Base-by-base conservation (phyloP, 345 rosid genomes). In the Xanthoceras sorbifolium region DNA sequence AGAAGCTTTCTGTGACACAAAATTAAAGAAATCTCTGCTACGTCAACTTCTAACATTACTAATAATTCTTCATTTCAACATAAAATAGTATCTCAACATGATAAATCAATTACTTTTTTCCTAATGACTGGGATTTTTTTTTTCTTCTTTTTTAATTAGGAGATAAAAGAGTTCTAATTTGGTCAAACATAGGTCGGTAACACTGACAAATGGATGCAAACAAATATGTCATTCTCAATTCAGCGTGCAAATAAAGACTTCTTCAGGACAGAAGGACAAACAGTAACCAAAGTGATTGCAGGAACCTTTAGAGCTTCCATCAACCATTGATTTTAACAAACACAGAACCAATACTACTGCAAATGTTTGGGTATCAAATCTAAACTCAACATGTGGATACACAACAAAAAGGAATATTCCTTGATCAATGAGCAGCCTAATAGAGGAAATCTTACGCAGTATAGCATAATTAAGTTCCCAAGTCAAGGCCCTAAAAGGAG, bases 171-270 rank as follows among this genome's bases (percentile, higher is more conserved):
- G 66, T 74, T 64, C 48, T 26, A 34, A 32, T 71, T 25, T 4
- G 81, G 70, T 75, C 79, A 72, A 77, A 77, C 65, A 55, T 64
- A 70, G 61, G 63, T 48, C 70, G 61, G 74, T 64, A 70, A 32
- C 67, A 46, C n/a, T n/a, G n/a, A n/a, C n/a, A 60, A 74, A 67
- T 20, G 54, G 26, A 76, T 26, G 73, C 29, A 46, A 67, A 74
- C 78, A 46, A 71, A 78, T 36, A 29, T 48, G 76, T 44, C 76
- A 52, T 44, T 66, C 70, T 75, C 79, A 14, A 25, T 69, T 79
- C 67, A 54, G 82, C 66, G 55, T 70, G 77, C 50, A n/a, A 52
- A 59, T 12, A 46, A 26, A 78, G 75, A 75, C 70, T 20, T 57
- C 40, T 34, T 28, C 52, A 22, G 22, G 42, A 64, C 52, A 57